Base-by-base conservation (phyloP, 306 rosid species). In the Vicia sativa region DNA sequence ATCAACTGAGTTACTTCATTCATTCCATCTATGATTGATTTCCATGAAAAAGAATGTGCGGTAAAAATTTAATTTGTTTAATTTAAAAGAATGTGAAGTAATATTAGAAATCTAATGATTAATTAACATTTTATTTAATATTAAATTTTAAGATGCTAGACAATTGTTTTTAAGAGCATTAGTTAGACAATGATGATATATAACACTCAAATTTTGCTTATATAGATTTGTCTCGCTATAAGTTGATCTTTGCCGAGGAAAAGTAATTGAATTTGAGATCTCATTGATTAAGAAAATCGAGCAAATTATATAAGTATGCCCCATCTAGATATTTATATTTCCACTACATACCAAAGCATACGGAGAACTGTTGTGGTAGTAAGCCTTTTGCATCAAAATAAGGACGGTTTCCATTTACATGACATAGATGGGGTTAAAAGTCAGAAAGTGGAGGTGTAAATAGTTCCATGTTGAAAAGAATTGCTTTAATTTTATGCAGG, bases 281-380 rank as follows among this genome's bases (percentile, higher is more conserved):
- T 67, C 66, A 61, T 67, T 61, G 82, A 73, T 73, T 71, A 58
- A 43, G 66, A 15, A 66, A 80, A 75, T 71, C 74, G 65, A 52
- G 71, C 11, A 64, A 65, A 65, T 65, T 58, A 34, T 58, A 49
- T 5, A 37, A 64, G 79, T 69, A n/a, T n/a, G 70, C 62, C 49
- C 73, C 70, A 70, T 74, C 2, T 21, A 39, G 2, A 49, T 29
- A 45, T 55, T 37, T 13, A 45, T 64, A 37, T 46, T 16, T 62
- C 58, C 75, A 68, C 75, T 54, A 28, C 3, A 28, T 28, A 9
- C 6, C 61, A 6, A 57, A 52, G 46, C 55, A 73, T 4, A 68
- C 42, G 50, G 45, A 45, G 65, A 62, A 48, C 67, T 60, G 62
- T 62, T 62, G 71, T 62, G 67, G 38, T 50, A 45, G 26, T 37